Conservation (phyloP, 163 green algal species). For the Scenedesmus sp. region DNA sequence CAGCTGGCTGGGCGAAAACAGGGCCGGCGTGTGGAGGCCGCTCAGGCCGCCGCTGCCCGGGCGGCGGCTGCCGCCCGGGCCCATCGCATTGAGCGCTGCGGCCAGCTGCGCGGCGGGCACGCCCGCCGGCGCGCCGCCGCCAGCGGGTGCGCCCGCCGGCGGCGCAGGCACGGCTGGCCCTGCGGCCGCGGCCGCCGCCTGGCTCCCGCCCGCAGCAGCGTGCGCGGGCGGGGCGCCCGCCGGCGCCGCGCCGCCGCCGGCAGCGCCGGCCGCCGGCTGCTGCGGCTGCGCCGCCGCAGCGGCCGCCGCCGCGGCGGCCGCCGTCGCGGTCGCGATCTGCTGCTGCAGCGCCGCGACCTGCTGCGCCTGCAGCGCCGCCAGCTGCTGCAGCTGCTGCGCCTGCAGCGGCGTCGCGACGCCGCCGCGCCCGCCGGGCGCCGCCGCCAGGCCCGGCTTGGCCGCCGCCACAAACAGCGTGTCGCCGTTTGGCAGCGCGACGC, state of each 20-base stretch:
- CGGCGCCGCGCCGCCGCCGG: too few relatives aligned
- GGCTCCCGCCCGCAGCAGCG: too few relatives aligned
- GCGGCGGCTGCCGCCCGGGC: neutral
- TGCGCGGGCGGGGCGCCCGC: too few relatives aligned
- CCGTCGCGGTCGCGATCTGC: slow-evolving; percentile 7
- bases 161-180: neutral
- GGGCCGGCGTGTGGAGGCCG: neutral
- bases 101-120: neutral
- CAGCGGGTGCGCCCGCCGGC: neutral
- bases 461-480: neutral
- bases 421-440: too few relatives aligned
- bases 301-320: neutral
- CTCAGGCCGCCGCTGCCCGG: slow-evolving; percentile 1
- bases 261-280: neutral
- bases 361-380: neutral
- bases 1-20: slow-evolving; percentile 19
- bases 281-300: neutral
- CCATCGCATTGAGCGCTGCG: neutral
- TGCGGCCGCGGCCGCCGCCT: too few relatives aligned
- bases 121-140: neutral
- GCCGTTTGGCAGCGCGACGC: slow-evolving; percentile 1
- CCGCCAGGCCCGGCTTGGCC: neutral
- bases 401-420: neutral
- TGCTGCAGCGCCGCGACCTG: neutral
- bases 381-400: neutral